These are phyloP conservation scores for Colletotrichum sp. DNA, from an alignment of 2,329 filamentous ascomycete genomes.

Conservation along the genomic window DNA sequence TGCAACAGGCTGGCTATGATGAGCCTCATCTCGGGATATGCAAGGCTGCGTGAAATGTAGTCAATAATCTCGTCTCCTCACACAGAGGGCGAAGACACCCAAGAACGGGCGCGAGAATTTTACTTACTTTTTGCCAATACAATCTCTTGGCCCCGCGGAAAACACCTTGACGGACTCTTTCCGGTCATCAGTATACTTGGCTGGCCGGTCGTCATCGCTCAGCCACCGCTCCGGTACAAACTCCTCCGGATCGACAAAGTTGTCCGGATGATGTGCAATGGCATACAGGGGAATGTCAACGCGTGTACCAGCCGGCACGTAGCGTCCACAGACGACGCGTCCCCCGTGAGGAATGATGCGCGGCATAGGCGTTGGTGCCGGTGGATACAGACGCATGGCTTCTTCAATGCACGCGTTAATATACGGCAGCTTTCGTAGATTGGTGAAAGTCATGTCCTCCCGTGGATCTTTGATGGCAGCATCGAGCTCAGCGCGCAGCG, in stretches of 20 bases:
- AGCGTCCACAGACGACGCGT: constrained; percentile 31
- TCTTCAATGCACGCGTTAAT: constrained; percentile 47
- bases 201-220: neutral
- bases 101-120: neutral
- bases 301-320: constrained; percentile 31
- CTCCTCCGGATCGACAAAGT: constrained; percentile 48
- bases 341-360: constrained; percentile 37
- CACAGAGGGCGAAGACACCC: neutral
- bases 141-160: constrained; percentile 52
- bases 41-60: constrained; percentile 33
- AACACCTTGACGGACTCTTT: constrained; percentile 46
- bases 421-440: constrained; percentile 37
- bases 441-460: constrained; percentile 40
- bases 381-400: constrained; percentile 40
- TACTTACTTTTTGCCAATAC: constrained; percentile 54
- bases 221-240: constrained; percentile 55
- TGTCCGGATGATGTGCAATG: constrained; percentile 10
- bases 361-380: constrained; percentile 26
- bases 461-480: constrained; percentile 14
- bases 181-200: neutral
- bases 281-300: constrained; percentile 18
- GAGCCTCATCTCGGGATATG: constrained; percentile 54
- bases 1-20: constrained; percentile 49
- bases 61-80: neutral
- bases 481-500: constrained; percentile 40